Conservation (phyloP, 495 filamentous ascomycete genomes). For the Aspergillus coremiiformis region DNA sequence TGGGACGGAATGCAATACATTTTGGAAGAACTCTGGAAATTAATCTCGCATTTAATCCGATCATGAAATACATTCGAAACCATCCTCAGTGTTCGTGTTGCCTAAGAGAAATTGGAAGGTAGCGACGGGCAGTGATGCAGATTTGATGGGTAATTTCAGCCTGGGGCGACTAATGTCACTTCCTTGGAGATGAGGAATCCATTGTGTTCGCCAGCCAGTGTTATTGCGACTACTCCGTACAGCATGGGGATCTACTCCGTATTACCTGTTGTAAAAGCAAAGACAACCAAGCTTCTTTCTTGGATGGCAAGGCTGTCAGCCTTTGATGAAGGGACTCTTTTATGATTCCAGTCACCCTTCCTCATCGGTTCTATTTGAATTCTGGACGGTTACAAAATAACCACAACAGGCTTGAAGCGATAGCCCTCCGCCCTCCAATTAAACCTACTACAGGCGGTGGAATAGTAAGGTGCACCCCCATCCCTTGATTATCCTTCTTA, state of each 20-base stretch:
- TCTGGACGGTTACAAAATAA: conserved; percentile 12
- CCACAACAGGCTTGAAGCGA: neutral
- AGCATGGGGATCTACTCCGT: too few relatives aligned
- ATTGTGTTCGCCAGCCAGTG: conserved; percentile 3
- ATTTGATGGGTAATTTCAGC: neutral
- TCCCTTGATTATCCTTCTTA: conserved; percentile 9
- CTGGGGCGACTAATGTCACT: neutral
- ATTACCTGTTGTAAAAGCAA: too few relatives aligned
- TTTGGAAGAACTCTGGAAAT: neutral
- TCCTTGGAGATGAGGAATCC: neutral
- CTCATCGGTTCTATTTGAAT: neutral
- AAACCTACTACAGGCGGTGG: neutral
- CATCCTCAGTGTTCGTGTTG: too few relatives aligned
- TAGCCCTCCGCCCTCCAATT: neutral
- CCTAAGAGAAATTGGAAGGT: too few relatives aligned
- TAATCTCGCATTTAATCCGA: neutral
- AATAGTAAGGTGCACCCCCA: neutral
- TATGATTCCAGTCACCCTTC: neutral
- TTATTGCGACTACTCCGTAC: neutral
- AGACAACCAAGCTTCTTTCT: neutral
- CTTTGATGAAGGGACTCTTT: neutral
- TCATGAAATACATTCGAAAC: neutral
- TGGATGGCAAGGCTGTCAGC: conserved; percentile 1
- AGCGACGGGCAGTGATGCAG: neutral
- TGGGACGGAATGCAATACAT: conserved; percentile 4